Evolutionary conservation across 2,329 filamentous ascomycete species (phyloP).

Genomic region (Ophiostoma sp.): DNA sequence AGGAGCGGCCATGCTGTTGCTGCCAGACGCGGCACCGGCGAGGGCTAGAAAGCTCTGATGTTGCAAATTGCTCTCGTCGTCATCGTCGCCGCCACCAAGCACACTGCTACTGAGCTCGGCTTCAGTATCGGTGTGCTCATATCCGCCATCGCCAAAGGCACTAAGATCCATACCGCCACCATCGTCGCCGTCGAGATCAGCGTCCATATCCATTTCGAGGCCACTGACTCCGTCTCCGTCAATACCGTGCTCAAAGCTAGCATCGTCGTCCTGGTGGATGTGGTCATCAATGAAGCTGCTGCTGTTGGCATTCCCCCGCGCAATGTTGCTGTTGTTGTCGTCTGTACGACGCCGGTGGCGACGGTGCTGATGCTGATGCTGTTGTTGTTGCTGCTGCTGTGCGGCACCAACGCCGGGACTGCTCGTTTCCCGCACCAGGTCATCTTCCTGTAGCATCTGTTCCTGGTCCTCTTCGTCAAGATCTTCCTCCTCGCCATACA

Average conservation of each 20-base stretch:
- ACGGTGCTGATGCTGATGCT: conserved; percentile 26
- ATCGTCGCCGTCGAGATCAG: conserved; percentile 66
- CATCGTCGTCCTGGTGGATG: conserved; percentile 11
- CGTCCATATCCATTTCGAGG: conserved; percentile 60
- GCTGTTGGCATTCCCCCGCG: background rate
- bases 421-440: conserved; percentile 45
- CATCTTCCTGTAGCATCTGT: conserved; percentile 65
- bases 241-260: background rate
- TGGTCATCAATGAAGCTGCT: background rate
- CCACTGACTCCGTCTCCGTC: conserved; percentile 27
- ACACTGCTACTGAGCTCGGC: conserved; percentile 54
- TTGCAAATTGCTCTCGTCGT: conserved; percentile 34
- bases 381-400: conserved; percentile 5
- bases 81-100: background rate
- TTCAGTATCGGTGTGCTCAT: conserved; percentile 78
- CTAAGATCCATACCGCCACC: conserved; percentile 25
- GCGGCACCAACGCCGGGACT: background rate
- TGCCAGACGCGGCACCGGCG: conserved; percentile 2
- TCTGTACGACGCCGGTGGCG: conserved; percentile 31
- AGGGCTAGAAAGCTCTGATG: conserved; percentile 26
- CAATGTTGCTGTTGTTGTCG: conserved; percentile 2
- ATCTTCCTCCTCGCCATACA: conserved; percentile 55
- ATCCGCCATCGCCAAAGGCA: conserved; percentile 45
- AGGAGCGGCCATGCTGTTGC: conserved; percentile 9
- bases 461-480: conserved; percentile 56